Percentiles rank a stretch among this genome's conserved stretches.
These are phyloP conservation scores for Lichenothelia convexa DNA, from an alignment of 495 filamentous ascomycete genomes.

Conservation along the genomic window DNA sequence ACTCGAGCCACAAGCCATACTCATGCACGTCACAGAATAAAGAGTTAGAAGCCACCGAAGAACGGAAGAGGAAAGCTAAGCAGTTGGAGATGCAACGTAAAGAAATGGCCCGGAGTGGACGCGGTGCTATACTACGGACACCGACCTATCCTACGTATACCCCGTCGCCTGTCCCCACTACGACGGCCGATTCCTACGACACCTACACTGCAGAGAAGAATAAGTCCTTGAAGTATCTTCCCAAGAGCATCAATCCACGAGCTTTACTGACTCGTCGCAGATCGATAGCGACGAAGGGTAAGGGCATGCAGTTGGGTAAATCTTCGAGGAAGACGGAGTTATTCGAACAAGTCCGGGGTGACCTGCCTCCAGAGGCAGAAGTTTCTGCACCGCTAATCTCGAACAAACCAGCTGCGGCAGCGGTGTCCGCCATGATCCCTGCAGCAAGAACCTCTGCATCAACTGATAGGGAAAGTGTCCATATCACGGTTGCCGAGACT, in stretches of 20 bases:
- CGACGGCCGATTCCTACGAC: conserved; percentile 68
- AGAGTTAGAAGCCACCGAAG: conserved; percentile 91
- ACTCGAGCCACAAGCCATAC: background rate
- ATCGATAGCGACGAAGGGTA: conserved; percentile 58
- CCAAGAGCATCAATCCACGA: background rate
- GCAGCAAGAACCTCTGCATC: conserved; percentile 40
- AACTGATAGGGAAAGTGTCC: conserved; percentile 28
- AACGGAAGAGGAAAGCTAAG: conserved; percentile 94
- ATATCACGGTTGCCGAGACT: conserved; percentile 68
- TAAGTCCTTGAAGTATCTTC: conserved; percentile 27
- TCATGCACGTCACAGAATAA: conserved; percentile 34
- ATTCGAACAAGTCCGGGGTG: conserved; percentile 84
- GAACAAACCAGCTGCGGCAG: conserved; percentile 33
- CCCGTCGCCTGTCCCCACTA: conserved; percentile 47
- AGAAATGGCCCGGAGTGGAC: conserved; percentile 42
- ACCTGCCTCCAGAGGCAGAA: conserved; percentile 62
- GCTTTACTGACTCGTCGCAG: conserved; percentile 20
- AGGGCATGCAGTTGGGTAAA: conserved; percentile 97
- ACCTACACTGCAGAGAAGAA: conserved; percentile 94
- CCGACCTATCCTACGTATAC: conserved; percentile 81
- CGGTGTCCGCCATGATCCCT: conserved; percentile 37
- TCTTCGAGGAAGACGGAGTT: conserved; percentile 94
- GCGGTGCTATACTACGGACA: conserved; percentile 39
- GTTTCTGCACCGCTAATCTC: conserved; percentile 48
- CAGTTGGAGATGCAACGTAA: conserved; percentile 96